phyloP scores from a whole-genome alignment of 176 grass and related monocot species.

The Paspalum notatum region DNA sequence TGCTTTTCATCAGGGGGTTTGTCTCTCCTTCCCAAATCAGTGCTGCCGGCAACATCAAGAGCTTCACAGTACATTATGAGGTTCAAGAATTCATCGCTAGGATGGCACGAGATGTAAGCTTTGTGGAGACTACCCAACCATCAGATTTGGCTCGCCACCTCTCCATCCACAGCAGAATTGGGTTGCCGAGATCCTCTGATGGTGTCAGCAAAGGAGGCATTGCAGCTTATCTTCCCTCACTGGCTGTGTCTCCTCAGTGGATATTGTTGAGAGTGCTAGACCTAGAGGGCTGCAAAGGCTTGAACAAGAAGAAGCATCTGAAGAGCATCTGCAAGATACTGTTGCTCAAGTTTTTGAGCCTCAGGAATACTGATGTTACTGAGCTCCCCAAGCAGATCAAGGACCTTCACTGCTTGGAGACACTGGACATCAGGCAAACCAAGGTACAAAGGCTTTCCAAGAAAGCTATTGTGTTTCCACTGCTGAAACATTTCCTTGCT shows the following conservation, averaged over 20 bases:
- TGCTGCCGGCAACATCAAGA: neutral
- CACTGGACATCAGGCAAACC: constrained; percentile 44
- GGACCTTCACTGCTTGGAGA: constrained; percentile 26
- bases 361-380: constrained; percentile 14
- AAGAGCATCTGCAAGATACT: constrained; percentile 40
- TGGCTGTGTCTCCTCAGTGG: neutral
- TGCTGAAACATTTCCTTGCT: constrained; percentile 35
- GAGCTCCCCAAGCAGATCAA: constrained; percentile 33
- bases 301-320: neutral
- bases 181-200: too few species aligned
- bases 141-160: neutral
- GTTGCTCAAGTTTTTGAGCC: constrained; percentile 37
- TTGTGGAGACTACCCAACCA: neutral
- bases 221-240: neutral
- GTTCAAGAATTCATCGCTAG: neutral
- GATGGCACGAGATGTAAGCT: neutral
- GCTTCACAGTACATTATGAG: neutral
- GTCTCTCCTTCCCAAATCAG: neutral
- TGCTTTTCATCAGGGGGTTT: neutral
- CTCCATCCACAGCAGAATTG: too few species aligned
- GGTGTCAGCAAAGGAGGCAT: neutral
- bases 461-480: neutral
- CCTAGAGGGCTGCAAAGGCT: constrained; percentile 21
- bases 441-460: neutral
- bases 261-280: constrained; percentile 31